phyloP scores from a whole-genome alignment of 1,139 yeast genomes.

The Taiozyma sp. region DNA sequence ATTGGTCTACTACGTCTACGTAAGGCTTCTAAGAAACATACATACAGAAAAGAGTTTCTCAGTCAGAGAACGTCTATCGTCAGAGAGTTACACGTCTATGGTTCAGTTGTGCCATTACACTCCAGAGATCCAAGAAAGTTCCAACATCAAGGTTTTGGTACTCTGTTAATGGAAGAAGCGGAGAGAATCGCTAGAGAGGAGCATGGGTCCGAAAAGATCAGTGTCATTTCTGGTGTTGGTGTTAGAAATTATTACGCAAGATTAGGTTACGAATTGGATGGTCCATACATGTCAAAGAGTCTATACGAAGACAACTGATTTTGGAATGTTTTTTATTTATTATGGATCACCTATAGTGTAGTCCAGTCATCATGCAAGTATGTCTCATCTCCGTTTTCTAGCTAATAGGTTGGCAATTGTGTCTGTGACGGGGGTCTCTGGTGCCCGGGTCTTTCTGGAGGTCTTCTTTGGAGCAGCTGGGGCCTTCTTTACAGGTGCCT shows the following conservation, averaged over 20 bases:
- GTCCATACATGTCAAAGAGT: constrained; percentile 90
- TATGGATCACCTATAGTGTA: neutral
- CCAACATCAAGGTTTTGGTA: constrained; percentile 99
- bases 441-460: constrained; percentile 5
- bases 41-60: constrained; percentile 86
- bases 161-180: constrained; percentile 96
- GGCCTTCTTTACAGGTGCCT: constrained; percentile 2
- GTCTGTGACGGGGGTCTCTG: constrained; percentile 24
- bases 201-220: constrained; percentile 86
- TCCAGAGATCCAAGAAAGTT: constrained; percentile 97
- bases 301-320: constrained; percentile 5
- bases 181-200: constrained; percentile 94
- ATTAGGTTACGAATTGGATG: constrained; percentile 87
- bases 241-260: constrained; percentile 93
- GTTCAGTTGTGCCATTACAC: constrained; percentile 95
- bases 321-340: neutral
- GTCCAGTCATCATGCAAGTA: neutral
- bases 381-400: constrained; percentile 11
- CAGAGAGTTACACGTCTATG: constrained; percentile 94
- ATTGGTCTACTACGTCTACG: constrained; percentile 88
- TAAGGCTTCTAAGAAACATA: constrained; percentile 83
- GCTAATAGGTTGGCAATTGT: constrained; percentile 23
- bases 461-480: neutral
- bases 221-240: constrained; percentile 97
- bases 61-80: constrained; percentile 87